Evolutionary conservation across 805 yeast genomes (phyloP).

Genomic region (Kuraishia hungarica): DNA sequence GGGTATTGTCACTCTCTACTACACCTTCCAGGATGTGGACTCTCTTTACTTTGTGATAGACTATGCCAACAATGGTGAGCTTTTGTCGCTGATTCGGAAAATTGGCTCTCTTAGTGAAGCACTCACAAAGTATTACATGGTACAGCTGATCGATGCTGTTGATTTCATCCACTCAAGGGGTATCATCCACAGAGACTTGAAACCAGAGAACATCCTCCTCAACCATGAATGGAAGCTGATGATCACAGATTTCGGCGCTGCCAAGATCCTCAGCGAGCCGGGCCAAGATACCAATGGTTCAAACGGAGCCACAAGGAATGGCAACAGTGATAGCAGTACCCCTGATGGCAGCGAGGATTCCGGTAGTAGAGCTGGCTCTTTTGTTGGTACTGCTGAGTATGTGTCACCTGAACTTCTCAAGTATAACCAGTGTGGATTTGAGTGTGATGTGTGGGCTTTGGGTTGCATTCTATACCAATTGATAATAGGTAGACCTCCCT

Average conservation of each 20-base stretch:
- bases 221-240: constrained; percentile 81
- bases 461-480: constrained; percentile 86
- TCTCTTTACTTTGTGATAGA: constrained; percentile 88
- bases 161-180: constrained; percentile 84
- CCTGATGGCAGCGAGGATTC: constrained; percentile 2
- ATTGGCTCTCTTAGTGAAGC: constrained; percentile 70
- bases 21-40: constrained; percentile 89
- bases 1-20: constrained; percentile 85
- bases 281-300: neutral
- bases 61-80: constrained; percentile 92
- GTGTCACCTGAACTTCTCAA: constrained; percentile 87
- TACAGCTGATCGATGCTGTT: constrained; percentile 86
- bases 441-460: constrained; percentile 88
- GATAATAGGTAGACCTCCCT: constrained; percentile 80
- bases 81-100: constrained; percentile 68
- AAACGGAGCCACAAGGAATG: neutral
- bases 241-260: constrained; percentile 98
- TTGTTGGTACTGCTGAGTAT: constrained; percentile 96
- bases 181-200: constrained; percentile 87
- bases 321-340: neutral
- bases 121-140: constrained; percentile 72
- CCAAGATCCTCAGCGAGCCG: constrained; percentile 44
- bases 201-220: constrained; percentile 87
- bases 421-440: constrained; percentile 72
- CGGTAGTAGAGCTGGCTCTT: constrained; percentile 52